Evolutionary conservation across 345 rosid species (phyloP), one percentile per base, ranked within the genome.

Genomic region (Boechera stricta): DNA sequence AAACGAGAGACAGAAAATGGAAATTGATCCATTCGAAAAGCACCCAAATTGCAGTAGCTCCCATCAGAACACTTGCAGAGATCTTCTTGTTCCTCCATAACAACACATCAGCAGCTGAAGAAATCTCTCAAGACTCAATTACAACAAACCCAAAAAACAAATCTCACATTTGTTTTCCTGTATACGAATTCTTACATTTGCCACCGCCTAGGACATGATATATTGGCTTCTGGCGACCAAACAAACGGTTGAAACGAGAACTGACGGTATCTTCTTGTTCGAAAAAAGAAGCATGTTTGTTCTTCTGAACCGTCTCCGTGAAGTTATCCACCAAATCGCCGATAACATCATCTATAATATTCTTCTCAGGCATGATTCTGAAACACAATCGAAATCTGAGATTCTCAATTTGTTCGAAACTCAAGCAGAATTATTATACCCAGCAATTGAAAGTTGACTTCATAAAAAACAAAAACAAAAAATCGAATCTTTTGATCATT

Each of bases 81-180:
- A 91, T 90, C 88, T 94, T 91, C 86, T 91, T 94, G 86, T 91
- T 90, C 91, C 96, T 94, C 98, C 98, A 94, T 53, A 93, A 72
- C 76, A 94, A 83, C 39, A 94, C 97, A 90, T 94, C 98, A 83
- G 99, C 99, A 89, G 99, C 98, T 96, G 79, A 72, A 59, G 58
- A 21, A 71, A 81, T 64, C 63, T 72, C 16, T 32, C 45, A 64
- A 76, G 24, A 33, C 71, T 44, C 61, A n/a, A 13, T 60, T 10
- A 73, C 18, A 67, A 53, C 57, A 32, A 67, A 10, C 8, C 13
- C 64, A 41, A 77, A 10, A 38, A 41, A 33, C 35, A 24, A 57
- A 47, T 65, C 33, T 63, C 59, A 70, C 49, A 51, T 48, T 35
- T 35, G 2, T 59, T 5, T 21, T 4, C 3, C 1, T 5, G 12